Percentiles rank a stretch among this genome's conserved stretches.
Conservation (phyloP, 768 basidiomycete species). For the Pleurotus cornucopiae region DNA sequence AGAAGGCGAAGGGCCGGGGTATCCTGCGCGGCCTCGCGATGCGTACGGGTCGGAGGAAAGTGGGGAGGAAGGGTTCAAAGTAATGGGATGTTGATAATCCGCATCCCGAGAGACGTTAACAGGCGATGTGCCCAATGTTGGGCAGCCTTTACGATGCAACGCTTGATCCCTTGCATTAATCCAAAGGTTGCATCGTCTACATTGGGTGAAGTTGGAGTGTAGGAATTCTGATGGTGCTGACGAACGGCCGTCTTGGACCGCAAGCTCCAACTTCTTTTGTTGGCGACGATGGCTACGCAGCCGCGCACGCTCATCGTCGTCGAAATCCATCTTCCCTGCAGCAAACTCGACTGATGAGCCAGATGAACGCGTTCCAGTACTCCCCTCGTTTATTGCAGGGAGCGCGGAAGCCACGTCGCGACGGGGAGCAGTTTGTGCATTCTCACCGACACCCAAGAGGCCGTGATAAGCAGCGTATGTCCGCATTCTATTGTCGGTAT, state of each 20-base stretch:
- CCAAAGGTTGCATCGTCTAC: slow-evolving; percentile 6
- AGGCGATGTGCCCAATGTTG: slow-evolving; percentile 2
- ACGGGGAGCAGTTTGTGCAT: slow-evolving; percentile 5
- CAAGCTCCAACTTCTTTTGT: slow-evolving; percentile 7
- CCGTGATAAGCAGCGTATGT: slow-evolving; percentile 3
- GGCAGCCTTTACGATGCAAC: slow-evolving; percentile 7
- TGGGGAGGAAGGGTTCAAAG: not conserved
- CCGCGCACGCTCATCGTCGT: slow-evolving; percentile 5
- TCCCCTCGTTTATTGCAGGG: slow-evolving; percentile 3
- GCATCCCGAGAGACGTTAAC: slow-evolving; percentile 1
- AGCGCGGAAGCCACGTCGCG: slow-evolving; percentile 1
- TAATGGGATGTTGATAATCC: slow-evolving; percentile 1
- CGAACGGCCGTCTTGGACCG: not conserved
- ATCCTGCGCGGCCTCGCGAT: slow-evolving; percentile 1
- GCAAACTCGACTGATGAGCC: slow-evolving; percentile 4
- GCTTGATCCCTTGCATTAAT: slow-evolving; percentile 7
- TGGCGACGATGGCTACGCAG: not conserved
- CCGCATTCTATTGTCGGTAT: not conserved
- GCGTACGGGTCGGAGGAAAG: slow-evolving; percentile 2
- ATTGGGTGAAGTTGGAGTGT: slow-evolving; percentile 5
- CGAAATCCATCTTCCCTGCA: slow-evolving; percentile 3
- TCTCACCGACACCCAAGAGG: slow-evolving; percentile 6
- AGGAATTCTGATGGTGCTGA: not conserved
- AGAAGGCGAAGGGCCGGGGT: not conserved
- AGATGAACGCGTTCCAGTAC: slow-evolving; percentile 2